phyloP scores from a whole-genome alignment of 148 eudicot species.

The Cornus suecica region DNA sequence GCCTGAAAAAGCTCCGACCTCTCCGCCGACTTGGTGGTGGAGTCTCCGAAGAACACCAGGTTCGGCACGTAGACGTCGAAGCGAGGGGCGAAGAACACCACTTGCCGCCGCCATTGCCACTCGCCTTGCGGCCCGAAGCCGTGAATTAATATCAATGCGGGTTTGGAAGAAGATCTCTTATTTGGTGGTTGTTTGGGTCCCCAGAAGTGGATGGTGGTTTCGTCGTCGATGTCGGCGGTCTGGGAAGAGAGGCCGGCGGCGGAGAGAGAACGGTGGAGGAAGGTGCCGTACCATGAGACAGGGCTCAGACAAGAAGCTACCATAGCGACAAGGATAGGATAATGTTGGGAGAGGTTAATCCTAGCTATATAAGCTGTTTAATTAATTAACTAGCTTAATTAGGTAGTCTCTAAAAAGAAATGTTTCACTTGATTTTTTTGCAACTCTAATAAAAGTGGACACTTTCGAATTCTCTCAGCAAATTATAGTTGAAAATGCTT shows the following conservation, averaged over 20 bases:
- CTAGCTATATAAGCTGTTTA: too few species aligned
- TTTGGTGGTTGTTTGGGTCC: constrained; percentile 21
- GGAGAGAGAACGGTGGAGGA: constrained; percentile 34
- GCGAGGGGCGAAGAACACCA: constrained; percentile 23
- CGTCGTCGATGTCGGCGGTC: constrained; percentile 23
- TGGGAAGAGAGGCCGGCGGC: constrained; percentile 35
- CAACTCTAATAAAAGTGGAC: too few species aligned
- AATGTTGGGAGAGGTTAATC: too few species aligned
- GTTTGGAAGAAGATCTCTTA: constrained; percentile 17
- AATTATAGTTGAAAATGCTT: too few species aligned
- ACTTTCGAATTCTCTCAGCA: too few species aligned
- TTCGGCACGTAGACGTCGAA: constrained; percentile 49
- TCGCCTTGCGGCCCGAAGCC: constrained; percentile 49
- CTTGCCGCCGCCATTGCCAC: constrained; percentile 58
- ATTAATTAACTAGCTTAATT: too few species aligned
- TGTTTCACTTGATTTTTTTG: too few species aligned
- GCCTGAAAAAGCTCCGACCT: constrained; percentile 60
- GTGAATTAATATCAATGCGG: constrained; percentile 39
- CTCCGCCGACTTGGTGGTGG: constrained; percentile 24
- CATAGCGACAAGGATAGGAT: neutral
- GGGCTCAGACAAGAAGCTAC: constrained; percentile 36
- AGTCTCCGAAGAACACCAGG: constrained; percentile 50
- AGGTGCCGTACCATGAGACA: constrained; percentile 26
- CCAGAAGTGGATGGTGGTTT: constrained; percentile 55
- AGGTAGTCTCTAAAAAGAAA: too few species aligned